These are phyloP conservation scores for Aspergillus ustus DNA, from an alignment of 2,329 filamentous ascomycete species.

Conservation along the genomic window DNA sequence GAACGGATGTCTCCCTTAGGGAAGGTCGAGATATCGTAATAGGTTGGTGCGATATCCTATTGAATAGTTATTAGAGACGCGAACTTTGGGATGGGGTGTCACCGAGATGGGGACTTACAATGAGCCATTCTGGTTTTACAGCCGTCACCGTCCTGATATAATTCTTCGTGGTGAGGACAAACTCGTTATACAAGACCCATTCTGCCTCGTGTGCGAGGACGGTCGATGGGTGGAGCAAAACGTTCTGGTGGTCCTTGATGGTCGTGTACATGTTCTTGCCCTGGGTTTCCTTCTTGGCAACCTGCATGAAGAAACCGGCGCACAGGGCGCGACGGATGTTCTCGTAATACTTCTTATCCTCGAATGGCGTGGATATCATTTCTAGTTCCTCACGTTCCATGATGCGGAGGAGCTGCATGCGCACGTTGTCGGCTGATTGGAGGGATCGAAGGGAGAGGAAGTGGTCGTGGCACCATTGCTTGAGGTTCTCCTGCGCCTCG, in stretches of 20 bases:
- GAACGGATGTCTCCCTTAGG: slow-evolving; percentile 83
- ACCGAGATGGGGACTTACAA: slow-evolving; percentile 65
- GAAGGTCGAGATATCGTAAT: slow-evolving; percentile 86
- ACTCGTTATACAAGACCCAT: slow-evolving; percentile 98
- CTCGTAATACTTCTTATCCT: slow-evolving; percentile 96
- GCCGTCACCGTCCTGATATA: slow-evolving; percentile 94
- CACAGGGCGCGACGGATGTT: slow-evolving; percentile 94
- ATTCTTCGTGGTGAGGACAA: slow-evolving; percentile 96
- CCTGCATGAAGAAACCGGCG: slow-evolving; percentile 98
- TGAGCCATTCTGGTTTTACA: slow-evolving; percentile 89
- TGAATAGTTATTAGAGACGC: slow-evolving; percentile 35
- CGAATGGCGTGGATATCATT: slow-evolving; percentile 84
- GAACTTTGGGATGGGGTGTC: slow-evolving; percentile 10
- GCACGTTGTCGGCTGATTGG: slow-evolving; percentile 91
- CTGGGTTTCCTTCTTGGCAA: slow-evolving; percentile 87
- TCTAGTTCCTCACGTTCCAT: slow-evolving; percentile 93
- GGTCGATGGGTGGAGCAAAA: slow-evolving; percentile 90
- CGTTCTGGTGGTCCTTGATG: slow-evolving; percentile 93
- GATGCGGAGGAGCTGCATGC: slow-evolving; percentile 87
- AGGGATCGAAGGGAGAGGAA: slow-evolving; percentile 89
- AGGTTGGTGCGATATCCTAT: slow-evolving; percentile 88
- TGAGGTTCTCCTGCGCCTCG: slow-evolving; percentile 71
- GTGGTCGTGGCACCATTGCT: slow-evolving; percentile 96
- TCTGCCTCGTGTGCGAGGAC: slow-evolving; percentile 87
- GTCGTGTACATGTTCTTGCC: slow-evolving; percentile 88